Base-by-base conservation (phyloP, 768 basidiomycete genomes). In the Suillus americanus region DNA sequence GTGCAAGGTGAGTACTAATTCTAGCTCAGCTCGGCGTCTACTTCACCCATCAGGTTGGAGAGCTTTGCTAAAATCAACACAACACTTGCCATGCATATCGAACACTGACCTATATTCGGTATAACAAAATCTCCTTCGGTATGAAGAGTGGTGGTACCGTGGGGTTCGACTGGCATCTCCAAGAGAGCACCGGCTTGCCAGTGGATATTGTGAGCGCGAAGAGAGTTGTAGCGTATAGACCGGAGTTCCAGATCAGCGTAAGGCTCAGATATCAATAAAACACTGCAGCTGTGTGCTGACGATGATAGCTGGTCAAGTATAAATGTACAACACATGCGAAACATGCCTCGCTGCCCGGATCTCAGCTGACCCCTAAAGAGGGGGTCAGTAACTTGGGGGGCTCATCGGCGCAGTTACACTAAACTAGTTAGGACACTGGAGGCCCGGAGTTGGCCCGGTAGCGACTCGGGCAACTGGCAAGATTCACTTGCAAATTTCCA, bases 21-120 rank as follows among this genome's bases (percentile, higher is more conserved):
- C 35, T 55, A 46, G 56, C 50, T 56, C 53, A 20, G 56, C 63
- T 23, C 1, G 28, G n/a, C 43, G 33, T 60, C 57, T 64, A 41
- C 43, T 62, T 62, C 14, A 37, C 45, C 10, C 25, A 62, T 51
- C 64, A 38, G 4, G 37, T 60, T 60, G 48, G 62, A 63, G 59
- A 37, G 56, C 70, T 69, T 77, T 70, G 60, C 65, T 23, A 38
- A 66, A 67, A 70, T 77, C 75, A 75, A 75, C 70, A 68, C 65
- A 56, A 65, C 68, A 68, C 67, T 61, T 60, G 54, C 54, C 51
- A 40, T 25, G 8, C 37, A 28, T 12, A 9, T 57, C 37, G 9
- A 25, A 25, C 25, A 57, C 57, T 59, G 38, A 59, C 57, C 57
- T 59, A 25, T 59, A 28, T 25, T 41, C 20, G 57, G 41, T 59